Evolutionary conservation across 768 basidiomycete species (phyloP).

Genomic region (Tubosaeta sp.): DNA sequence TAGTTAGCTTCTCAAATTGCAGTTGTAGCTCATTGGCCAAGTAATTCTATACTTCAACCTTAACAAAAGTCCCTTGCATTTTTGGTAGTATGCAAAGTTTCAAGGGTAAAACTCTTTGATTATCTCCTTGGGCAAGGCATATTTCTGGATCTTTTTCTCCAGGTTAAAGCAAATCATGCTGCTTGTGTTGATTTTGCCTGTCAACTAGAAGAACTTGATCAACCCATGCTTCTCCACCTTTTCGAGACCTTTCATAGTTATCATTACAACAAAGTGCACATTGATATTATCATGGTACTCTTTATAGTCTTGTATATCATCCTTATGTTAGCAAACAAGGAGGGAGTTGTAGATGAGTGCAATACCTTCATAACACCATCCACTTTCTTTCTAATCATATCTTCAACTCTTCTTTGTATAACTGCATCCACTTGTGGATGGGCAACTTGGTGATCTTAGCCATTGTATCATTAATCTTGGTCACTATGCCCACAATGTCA

Average conservation of each 20-base stretch:
- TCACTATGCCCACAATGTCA: constrained; percentile 68
- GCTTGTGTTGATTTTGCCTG: constrained; percentile 75
- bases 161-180: constrained; percentile 99
- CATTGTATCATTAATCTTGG: constrained; percentile 80
- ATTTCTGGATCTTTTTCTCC: constrained; percentile 93
- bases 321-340: not conserved
- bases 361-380: constrained; percentile 75
- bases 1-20: constrained; percentile 79
- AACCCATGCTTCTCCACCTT: constrained; percentile 90
- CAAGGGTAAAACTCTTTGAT: constrained; percentile 89
- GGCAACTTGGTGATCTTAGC: constrained; percentile 95
- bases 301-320: constrained; percentile 75
- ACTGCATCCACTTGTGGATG: constrained; percentile 91
- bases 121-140: constrained; percentile 84
- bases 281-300: constrained; percentile 93
- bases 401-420: constrained; percentile 90
- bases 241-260: constrained; percentile 75
- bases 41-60: constrained; percentile 54
- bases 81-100: constrained; percentile 88
- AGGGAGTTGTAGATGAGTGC: not conserved
- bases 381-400: constrained; percentile 83
- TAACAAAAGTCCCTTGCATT: constrained; percentile 68
- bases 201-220: constrained; percentile 87
- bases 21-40: constrained; percentile 78
- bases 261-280: constrained; percentile 82